Conservation (phyloP, 139 green algal genomes). For the Picochlorum sp. region DNA sequence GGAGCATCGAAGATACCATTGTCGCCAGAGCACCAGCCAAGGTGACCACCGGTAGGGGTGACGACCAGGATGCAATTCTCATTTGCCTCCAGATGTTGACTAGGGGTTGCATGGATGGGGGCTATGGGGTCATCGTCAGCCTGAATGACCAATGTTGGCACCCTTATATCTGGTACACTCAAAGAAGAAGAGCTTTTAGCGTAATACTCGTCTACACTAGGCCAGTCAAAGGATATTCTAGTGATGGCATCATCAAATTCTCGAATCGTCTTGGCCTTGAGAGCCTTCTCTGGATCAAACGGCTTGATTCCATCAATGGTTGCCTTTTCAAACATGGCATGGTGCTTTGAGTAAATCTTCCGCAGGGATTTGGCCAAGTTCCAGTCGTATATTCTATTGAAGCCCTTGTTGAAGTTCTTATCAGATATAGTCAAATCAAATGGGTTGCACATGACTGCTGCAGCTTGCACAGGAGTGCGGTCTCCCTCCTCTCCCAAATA, state of each 20-base stretch:
- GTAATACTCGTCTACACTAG: slow-evolving; percentile 81
- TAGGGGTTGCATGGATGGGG: slow-evolving; percentile 61
- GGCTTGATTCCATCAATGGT: not conserved
- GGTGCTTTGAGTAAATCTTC: slow-evolving; percentile 58
- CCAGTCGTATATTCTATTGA: slow-evolving; percentile 82
- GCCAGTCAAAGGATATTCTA: slow-evolving; percentile 53
- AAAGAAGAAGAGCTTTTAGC: slow-evolving; percentile 28
- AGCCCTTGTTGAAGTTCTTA: slow-evolving; percentile 60
- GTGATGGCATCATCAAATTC: slow-evolving; percentile 86
- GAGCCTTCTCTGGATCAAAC: slow-evolving; percentile 36
- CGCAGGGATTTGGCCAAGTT: slow-evolving; percentile 53
- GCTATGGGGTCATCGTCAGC: slow-evolving; percentile 84
- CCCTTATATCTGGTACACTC: slow-evolving; percentile 16
- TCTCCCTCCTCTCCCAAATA: slow-evolving; percentile 67
- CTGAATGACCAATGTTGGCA: slow-evolving; percentile 34
- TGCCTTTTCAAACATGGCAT: slow-evolving; percentile 44
- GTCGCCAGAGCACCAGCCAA: slow-evolving; percentile 55
- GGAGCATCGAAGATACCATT: slow-evolving; percentile 38
- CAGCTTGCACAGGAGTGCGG: slow-evolving; percentile 56
- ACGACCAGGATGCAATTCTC: slow-evolving; percentile 52
- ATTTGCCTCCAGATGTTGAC: slow-evolving; percentile 50
- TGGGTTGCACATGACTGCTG: slow-evolving; percentile 89
- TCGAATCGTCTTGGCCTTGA: slow-evolving; percentile 46
- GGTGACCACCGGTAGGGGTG: slow-evolving; percentile 65
- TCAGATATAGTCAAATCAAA: slow-evolving; percentile 73